These are phyloP conservation scores for Stygiomarasmius scandens DNA, from an alignment of 1,284 basidiomycete species.

Conservation along the genomic window DNA sequence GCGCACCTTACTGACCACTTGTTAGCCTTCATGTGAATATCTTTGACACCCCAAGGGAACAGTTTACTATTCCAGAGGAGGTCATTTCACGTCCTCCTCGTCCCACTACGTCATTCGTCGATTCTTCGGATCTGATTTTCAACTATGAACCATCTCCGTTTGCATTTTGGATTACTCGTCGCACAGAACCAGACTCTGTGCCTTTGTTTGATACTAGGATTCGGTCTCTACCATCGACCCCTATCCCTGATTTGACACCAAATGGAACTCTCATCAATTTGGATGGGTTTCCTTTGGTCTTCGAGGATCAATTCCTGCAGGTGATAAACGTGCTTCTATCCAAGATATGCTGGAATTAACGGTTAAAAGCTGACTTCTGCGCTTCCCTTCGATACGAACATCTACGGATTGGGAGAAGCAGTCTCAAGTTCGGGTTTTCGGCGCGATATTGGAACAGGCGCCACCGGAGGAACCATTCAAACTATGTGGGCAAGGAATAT, in stretches of 20 bases:
- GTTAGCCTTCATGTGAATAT: conserved; percentile 77
- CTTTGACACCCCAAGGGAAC: conserved; percentile 63
- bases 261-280: conserved; percentile 53
- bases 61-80: conserved; percentile 69
- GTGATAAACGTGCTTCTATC: no score
- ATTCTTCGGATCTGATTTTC: conserved; percentile 63
- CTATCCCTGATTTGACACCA: conserved; percentile 50
- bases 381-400: conserved; percentile 65
- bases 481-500: conserved; percentile 72
- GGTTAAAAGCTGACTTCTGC: conserved; percentile 71
- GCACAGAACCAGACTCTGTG: conserved; percentile 53
- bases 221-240: conserved; percentile 55
- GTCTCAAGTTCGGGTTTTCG: conserved; percentile 70
- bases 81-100: conserved; percentile 53
- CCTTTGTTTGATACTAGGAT: conserved; percentile 78
- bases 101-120: conserved; percentile 35
- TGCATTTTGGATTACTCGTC: conserved; percentile 78
- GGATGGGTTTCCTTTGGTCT: conserved; percentile 67
- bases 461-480: conserved; percentile 63
- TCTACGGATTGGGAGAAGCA: conserved; percentile 81
- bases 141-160: conserved; percentile 70
- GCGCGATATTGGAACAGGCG: conserved; percentile 49
- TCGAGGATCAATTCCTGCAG: conserved; percentile 62
- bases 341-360: no score
- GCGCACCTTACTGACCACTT: background rate